Evolutionary conservation across 345 rosid genomes (phyloP), one percentile per base, ranked within the genome.

Genomic region (Bruguiera sexangula): DNA sequence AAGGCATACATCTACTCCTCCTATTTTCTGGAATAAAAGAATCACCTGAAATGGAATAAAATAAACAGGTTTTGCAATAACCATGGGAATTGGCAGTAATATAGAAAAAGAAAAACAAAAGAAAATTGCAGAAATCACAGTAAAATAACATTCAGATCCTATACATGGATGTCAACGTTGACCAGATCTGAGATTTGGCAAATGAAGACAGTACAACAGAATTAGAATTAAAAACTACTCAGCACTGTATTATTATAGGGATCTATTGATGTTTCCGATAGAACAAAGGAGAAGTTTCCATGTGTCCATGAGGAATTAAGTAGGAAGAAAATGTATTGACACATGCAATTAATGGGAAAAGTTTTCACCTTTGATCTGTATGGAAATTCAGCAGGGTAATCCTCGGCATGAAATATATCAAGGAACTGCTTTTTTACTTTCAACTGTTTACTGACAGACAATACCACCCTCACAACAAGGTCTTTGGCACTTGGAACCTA

Each of bases 361-460:
- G 6, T 48, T 50, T 81, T 71, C 60, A 87, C 92, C 92, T 84
- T 87, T 78, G 88, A 87, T 70, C 73, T 76, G 82, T 77, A 87
- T 20, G 85, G 83, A 54, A 85, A 82, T 58, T 78, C 85, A 60
- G 73, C 73, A 46, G 89, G 89, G 69, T 79, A 85, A 62, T 73
- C 67, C 64, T 80, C 78, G 19, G 70, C 69, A 4, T 67, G 75
- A 58, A 87, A 74, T 10, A 78, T 73, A 60, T 80, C 78, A 0
- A 72, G 62, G 65, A 81, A 72, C 27, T 66, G 69, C 78, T 82
- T 60, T 76, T 76, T 84, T 74, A 85, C 89, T 58, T 69, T 26
- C 66, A 79, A 59, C 60, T 9, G 60, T 73, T 69, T 85, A 56
- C 81, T 73, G 66, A 73, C 84, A 2, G 89, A 85, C 65, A 62